Evolutionary conservation across 768 basidiomycete genomes (phyloP), one percentile per base, ranked within the genome.

Genomic region (Leccinellum albellum): DNA sequence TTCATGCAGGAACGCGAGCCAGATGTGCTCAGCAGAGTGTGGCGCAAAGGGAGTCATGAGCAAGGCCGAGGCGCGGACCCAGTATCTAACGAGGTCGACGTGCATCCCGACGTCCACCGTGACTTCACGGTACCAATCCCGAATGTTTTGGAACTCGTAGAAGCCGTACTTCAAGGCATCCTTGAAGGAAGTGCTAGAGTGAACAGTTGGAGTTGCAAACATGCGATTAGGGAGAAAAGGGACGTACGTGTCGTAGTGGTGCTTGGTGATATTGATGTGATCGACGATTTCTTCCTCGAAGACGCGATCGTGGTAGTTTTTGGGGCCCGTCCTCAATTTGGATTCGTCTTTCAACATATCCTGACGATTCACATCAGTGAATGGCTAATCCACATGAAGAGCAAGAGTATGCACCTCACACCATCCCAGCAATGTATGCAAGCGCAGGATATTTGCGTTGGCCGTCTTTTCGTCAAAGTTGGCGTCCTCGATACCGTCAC

Each of bases 401-500:
- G 46, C 42, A 37, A 7, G n/a, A n/a, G 14, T 3, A 69, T 81
- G n/a, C 28, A 93, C 93, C 75, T 96, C 89, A 64, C 92, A 94
- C 95, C 96, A 99, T 4, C 79, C 81, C 61, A 94, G 78, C 66
- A 97, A 76, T 0, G 96, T 98, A 70, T 95, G 89, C 60, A 99
- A 77, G 51, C 97, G 83, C 69, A 98, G 73, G 68, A 99, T 98
- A 60, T 92, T 94, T 12, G 97, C 94, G 70, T 98, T 99, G 17
- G 97, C 97, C 6, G 89, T 91, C 77, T 94, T 91, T 80, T 98
- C 96, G 69, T 99, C 97, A 66, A 98, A 99, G 78, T 99, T 99
- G 46, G 96, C 96, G 74, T 99, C 97, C 73, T 97, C 95, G 64
- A 98, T 82, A 51, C 94, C 93, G 70, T 99, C 97, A 14, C 97